Conservation (phyloP, 306 rosid species). For the Castanopsis chinensis region DNA sequence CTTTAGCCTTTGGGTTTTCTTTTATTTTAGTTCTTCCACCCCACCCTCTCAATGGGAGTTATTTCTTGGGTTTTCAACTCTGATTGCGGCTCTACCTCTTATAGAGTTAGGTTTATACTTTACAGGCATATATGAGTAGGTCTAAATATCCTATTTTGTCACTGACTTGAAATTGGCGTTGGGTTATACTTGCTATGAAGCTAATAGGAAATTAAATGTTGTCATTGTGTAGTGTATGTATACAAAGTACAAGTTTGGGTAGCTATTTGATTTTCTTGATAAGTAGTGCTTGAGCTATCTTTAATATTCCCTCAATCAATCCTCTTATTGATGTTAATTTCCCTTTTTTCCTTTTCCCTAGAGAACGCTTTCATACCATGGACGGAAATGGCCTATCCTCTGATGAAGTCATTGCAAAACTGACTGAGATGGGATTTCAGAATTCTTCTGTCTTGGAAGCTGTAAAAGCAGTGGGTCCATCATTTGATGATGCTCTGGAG, state of each 20-base stretch:
- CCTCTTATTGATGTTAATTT: neutral
- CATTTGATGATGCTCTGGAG: slow-evolving; percentile 43
- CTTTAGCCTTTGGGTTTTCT: neutral
- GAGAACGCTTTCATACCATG: slow-evolving; percentile 31
- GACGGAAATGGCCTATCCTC: slow-evolving; percentile 26
- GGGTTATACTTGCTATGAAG: neutral
- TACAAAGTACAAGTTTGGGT: neutral
- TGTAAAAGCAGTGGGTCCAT: slow-evolving; percentile 49
- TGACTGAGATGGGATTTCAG: slow-evolving; percentile 72
- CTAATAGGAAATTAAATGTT: too few relatives aligned
- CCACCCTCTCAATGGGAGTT: neutral
- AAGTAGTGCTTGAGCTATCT: neutral
- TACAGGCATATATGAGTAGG: neutral
- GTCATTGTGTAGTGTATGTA: too few relatives aligned
- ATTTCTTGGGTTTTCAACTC: neutral
- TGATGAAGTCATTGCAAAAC: slow-evolving; percentile 43
- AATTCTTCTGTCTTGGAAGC: slow-evolving; percentile 38
- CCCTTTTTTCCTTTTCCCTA: neutral
- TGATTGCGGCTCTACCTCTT: neutral
- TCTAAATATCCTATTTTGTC: neutral
- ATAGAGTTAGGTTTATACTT: neutral
- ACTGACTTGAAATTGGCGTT: neutral
- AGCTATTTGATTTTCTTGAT: neutral
- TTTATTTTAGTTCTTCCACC: too few relatives aligned
- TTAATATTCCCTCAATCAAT: neutral